Evolutionary conservation across 2,329 filamentous ascomycete species (phyloP).

Genomic region (Colletotrichum tanaceti): DNA sequence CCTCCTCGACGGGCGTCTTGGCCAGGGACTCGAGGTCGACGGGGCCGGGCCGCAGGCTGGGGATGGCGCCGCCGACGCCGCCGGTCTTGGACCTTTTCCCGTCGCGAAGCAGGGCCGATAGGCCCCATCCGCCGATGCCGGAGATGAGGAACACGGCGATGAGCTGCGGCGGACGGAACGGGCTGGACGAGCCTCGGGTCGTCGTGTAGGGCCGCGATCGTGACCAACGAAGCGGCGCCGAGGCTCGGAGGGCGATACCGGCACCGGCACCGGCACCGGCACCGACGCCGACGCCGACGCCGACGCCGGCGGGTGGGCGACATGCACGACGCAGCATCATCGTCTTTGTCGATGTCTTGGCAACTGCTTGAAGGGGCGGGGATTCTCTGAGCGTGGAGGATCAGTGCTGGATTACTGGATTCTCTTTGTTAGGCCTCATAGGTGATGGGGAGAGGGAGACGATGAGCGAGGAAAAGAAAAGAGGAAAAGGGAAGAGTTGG

Average conservation of each 20-base stretch:
- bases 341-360: slow-evolving; percentile 1
- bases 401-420: too few relatives aligned
- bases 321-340: slow-evolving; percentile 29
- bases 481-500: not conserved
- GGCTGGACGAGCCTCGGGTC: not conserved
- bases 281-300: too few relatives aligned
- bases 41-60: slow-evolving; percentile 19
- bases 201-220: slow-evolving; percentile 29
- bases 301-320: slow-evolving; percentile 13
- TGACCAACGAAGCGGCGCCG: slow-evolving; percentile 19
- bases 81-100: not conserved
- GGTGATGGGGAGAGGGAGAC: not conserved
- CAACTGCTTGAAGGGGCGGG: too few relatives aligned
- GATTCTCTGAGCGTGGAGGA: too few relatives aligned
- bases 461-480: not conserved
- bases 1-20: slow-evolving; percentile 22
- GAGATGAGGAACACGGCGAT: slow-evolving; percentile 7
- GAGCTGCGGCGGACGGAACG: slow-evolving; percentile 1
- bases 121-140: not conserved
- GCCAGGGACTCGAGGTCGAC: slow-evolving; percentile 24
- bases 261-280: not conserved
- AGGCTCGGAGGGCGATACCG: not conserved
- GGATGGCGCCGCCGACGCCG: slow-evolving; percentile 5
- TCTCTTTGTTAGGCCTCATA: not conserved
- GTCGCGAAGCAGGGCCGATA: slow-evolving; percentile 5